phyloP scores from a whole-genome alignment of 352 stramenopile genomes.

The Phytopythium aichiense region DNA sequence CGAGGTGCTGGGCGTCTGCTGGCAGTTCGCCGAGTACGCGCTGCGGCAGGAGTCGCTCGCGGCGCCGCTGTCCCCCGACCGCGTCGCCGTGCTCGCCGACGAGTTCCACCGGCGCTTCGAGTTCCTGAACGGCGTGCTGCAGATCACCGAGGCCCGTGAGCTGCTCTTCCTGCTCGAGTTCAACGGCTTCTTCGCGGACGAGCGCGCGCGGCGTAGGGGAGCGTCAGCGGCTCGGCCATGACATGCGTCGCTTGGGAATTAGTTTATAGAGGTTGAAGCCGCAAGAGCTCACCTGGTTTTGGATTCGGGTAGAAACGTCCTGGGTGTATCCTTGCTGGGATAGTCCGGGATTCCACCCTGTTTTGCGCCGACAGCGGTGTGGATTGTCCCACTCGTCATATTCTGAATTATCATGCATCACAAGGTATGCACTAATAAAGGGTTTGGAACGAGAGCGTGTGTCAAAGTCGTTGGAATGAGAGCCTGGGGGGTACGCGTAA shows the following conservation, averaged over 20 bases:
- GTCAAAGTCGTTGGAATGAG: neutral
- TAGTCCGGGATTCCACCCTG: neutral
- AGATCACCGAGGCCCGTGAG: conserved; percentile 58
- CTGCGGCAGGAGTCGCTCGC: conserved; percentile 29
- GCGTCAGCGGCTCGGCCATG: conserved; percentile 5
- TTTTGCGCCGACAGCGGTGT: neutral
- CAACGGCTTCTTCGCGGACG: conserved; percentile 58
- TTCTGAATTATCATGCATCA: neutral
- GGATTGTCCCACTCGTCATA: neutral
- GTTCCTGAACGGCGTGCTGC: conserved; percentile 58
- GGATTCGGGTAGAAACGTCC: neutral
- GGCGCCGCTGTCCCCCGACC: conserved; percentile 19
- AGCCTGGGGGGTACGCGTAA: neutral
- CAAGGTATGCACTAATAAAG: neutral
- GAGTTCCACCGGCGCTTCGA: conserved; percentile 60
- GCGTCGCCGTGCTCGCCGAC: conserved; percentile 35
- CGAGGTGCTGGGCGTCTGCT: conserved; percentile 58
- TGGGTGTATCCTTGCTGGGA: neutral
- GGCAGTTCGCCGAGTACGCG: conserved; percentile 68
- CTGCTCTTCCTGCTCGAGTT: conserved; percentile 70
- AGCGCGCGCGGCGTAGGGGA: conserved; percentile 36
- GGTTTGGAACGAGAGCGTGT: neutral
- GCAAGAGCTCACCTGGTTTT: neutral
- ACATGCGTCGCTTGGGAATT: neutral
- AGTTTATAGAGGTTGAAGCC: neutral